Conservation (phyloP, 2,329 filamentous ascomycete species). For the Beauveria rudraprayagi region DNA sequence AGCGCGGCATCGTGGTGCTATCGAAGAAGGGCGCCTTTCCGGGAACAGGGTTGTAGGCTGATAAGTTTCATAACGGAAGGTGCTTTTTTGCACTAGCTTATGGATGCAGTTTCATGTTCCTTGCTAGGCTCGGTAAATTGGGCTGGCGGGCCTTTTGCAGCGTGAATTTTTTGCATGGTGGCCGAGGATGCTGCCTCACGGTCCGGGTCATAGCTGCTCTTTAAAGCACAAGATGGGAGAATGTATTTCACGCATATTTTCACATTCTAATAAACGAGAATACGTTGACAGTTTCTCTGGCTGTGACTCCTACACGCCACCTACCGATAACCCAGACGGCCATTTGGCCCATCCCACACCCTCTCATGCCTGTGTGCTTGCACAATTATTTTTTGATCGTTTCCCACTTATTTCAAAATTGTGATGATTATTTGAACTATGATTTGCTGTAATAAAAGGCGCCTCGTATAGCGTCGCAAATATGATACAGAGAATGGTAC, state of each 20-base stretch:
- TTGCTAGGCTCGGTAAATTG: not conserved
- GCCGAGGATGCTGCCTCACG: not conserved
- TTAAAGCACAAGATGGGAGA: too few species aligned
- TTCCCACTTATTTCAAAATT: too few species aligned
- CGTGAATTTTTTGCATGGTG: not conserved
- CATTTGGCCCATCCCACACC: not conserved
- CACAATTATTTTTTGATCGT: not conserved
- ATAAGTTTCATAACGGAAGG: not conserved
- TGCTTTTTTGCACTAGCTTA: not conserved
- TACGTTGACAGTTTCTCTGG: too few species aligned
- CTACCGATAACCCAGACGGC: not conserved
- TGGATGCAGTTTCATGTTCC: not conserved
- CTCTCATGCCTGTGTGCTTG: slow-evolving; percentile 5
- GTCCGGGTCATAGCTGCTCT: not conserved
- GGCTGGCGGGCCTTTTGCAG: not conserved
- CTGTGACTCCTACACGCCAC: slow-evolving; percentile 3
- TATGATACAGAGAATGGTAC: slow-evolving; percentile 11
- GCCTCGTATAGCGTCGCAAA: slow-evolving; percentile 21
- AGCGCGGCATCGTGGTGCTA: slow-evolving; percentile 81
- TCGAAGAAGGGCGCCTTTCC: slow-evolving; percentile 93
- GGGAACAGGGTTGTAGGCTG: slow-evolving; percentile 61
- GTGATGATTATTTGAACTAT: not conserved
- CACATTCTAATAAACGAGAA: too few species aligned
- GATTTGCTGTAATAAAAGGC: slow-evolving; percentile 11
- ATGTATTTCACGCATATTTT: too few species aligned